phyloP scores from a whole-genome alignment of 225 moss, liverwort and hornwort genomes.

The Polytrichum commune region DNA sequence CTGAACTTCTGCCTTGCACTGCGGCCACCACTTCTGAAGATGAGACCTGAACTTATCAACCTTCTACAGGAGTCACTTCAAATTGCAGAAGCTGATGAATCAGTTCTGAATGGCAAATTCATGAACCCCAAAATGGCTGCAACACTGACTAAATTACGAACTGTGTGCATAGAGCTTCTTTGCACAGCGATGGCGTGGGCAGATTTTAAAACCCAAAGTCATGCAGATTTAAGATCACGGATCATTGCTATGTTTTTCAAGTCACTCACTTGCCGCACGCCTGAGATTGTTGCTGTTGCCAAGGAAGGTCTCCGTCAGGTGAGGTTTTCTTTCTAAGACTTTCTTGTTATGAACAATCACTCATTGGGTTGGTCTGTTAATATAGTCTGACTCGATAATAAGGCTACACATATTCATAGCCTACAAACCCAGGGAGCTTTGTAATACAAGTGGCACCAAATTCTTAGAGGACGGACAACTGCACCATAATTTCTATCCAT shows the following conservation, averaged over 20 bases:
- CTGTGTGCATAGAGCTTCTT: conserved; percentile 96
- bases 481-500: no score
- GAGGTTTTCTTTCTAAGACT: conserved; percentile 13
- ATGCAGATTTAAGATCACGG: conserved; percentile 90
- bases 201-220: conserved; percentile 94
- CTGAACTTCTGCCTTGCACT: conserved; percentile 96
- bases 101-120: conserved; percentile 85
- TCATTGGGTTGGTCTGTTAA: no score
- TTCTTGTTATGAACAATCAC: neutral
- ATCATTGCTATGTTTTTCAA: conserved; percentile 99
- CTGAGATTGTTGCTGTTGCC: conserved; percentile 98
- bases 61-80: conserved; percentile 95
- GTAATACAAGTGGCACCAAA: no score
- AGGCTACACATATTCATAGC: no score
- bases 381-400: no score
- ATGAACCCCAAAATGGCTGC: conserved; percentile 99
- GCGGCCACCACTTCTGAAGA: conserved; percentile 91
- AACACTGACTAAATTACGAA: conserved; percentile 88
- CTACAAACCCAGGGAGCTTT: no score
- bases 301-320: conserved; percentile 99
- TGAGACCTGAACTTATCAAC: conserved; percentile 90
- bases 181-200: conserved; percentile 99
- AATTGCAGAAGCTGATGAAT: conserved; percentile 96
- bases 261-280: conserved; percentile 95
- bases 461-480: no score